Evolutionary conservation across 2,329 filamentous ascomycete species (phyloP).

Genomic region (Parafenestella ontariensis): DNA sequence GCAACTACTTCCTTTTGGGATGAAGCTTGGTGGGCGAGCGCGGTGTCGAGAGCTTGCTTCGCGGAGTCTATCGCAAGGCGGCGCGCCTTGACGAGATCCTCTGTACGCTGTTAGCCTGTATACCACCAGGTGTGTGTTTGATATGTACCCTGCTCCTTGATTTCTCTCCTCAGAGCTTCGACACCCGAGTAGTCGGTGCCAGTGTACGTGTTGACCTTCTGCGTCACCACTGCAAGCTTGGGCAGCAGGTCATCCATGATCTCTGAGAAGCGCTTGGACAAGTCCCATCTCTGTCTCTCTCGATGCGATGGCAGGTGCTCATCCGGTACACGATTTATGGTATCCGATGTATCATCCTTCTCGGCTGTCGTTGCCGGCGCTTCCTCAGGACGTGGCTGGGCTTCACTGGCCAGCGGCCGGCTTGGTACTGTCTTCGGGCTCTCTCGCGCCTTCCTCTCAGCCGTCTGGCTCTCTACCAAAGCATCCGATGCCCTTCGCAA

Average conservation of each 20-base stretch:
- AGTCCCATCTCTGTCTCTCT: constrained; percentile 61
- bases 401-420: constrained; percentile 1
- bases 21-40: constrained; percentile 80
- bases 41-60: constrained; percentile 80
- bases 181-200: constrained; percentile 87
- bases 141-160: constrained; percentile 67
- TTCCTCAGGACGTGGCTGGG: constrained; percentile 10
- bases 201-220: constrained; percentile 91
- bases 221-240: constrained; percentile 82
- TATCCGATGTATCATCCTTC: constrained; percentile 28
- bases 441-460: constrained; percentile 8
- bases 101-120: constrained; percentile 38
- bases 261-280: constrained; percentile 68
- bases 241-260: constrained; percentile 91
- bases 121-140: too few species aligned
- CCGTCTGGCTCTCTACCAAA: constrained; percentile 11
- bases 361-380: constrained; percentile 7
- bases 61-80: constrained; percentile 72
- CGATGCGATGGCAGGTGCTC: constrained; percentile 60
- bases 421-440: neutral
- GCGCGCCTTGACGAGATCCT: constrained; percentile 64
- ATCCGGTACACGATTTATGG: constrained; percentile 43
- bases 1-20: constrained; percentile 97
- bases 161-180: constrained; percentile 81
- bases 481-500: constrained; percentile 21